phyloP scores from a whole-genome alignment of 129 eudicot species.

The Helichrysum umbraculigerum region DNA sequence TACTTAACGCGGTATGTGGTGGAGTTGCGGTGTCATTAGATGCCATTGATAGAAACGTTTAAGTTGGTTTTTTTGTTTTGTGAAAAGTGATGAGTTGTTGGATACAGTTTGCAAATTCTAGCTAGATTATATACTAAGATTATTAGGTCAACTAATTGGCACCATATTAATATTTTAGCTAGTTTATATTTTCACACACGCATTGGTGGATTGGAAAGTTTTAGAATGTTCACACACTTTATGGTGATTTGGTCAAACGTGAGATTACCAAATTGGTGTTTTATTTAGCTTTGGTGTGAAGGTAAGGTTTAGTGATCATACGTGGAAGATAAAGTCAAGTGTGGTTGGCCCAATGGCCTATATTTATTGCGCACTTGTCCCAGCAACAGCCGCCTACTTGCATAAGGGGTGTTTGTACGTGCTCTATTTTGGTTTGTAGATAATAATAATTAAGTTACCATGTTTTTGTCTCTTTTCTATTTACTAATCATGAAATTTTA shows the following conservation, averaged over 20 bases:
- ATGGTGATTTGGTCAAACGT: constrained; percentile 22
- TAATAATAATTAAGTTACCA: too few relatives aligned
- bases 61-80: neutral
- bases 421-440: neutral
- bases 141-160: constrained; percentile 11
- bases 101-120: neutral
- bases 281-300: constrained; percentile 5
- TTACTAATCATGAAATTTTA: too few relatives aligned
- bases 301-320: neutral
- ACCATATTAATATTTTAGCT: neutral
- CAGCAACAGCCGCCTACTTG: neutral
- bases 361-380: neutral
- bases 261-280: constrained; percentile 13
- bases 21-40: constrained; percentile 26
- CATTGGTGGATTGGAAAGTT: neutral
- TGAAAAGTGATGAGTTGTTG: neutral
- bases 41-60: neutral
- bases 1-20: constrained; percentile 30
- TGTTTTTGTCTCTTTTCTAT: too few relatives aligned
- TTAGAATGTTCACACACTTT: constrained; percentile 16
- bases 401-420: neutral
- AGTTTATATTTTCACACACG: constrained; percentile 10
- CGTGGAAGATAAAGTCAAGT: constrained; percentile 3
- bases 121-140: constrained; percentile 14
- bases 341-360: constrained; percentile 16